Evolutionary conservation across 2,329 filamentous ascomycete species (phyloP).

Genomic region (Nemania abortiva): DNA sequence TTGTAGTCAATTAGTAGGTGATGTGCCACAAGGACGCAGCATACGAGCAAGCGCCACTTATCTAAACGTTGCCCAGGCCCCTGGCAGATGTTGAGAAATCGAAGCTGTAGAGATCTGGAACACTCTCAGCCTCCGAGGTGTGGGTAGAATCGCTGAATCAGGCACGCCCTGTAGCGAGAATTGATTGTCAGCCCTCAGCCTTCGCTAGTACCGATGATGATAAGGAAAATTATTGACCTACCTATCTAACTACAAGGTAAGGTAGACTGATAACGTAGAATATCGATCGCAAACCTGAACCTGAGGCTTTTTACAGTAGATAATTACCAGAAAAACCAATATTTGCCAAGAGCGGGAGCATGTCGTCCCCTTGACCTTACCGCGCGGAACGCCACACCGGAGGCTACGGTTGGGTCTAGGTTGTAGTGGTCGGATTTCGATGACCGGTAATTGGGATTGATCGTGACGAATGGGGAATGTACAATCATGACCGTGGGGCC

Average conservation of each 20-base stretch:
- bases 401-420: slow-evolving; percentile 16
- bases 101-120: slow-evolving; percentile 31
- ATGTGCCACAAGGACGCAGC: slow-evolving; percentile 1
- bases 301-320: slow-evolving; percentile 25
- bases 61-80: slow-evolving; percentile 21
- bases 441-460: slow-evolving; percentile 27
- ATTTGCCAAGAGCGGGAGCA: slow-evolving; percentile 28
- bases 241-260: not conserved
- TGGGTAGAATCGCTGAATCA: slow-evolving; percentile 5
- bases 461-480: slow-evolving; percentile 18
- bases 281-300: slow-evolving; percentile 1
- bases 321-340: slow-evolving; percentile 23
- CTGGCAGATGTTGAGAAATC: slow-evolving; percentile 26
- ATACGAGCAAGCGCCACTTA: slow-evolving; percentile 32
- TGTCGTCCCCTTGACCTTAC: slow-evolving; percentile 8
- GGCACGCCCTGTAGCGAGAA: slow-evolving; percentile 15
- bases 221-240: not conserved
- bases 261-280: not conserved
- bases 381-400: slow-evolving; percentile 23
- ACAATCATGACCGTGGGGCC: slow-evolving; percentile 23
- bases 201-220: slow-evolving; percentile 15
- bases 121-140: slow-evolving; percentile 24
- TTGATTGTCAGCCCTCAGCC: slow-evolving; percentile 23
- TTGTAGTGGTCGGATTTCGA: slow-evolving; percentile 17
- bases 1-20: not conserved